phyloP scores from a whole-genome alignment of 2,329 filamentous ascomycete species.

The Penicillium occitanis region DNA sequence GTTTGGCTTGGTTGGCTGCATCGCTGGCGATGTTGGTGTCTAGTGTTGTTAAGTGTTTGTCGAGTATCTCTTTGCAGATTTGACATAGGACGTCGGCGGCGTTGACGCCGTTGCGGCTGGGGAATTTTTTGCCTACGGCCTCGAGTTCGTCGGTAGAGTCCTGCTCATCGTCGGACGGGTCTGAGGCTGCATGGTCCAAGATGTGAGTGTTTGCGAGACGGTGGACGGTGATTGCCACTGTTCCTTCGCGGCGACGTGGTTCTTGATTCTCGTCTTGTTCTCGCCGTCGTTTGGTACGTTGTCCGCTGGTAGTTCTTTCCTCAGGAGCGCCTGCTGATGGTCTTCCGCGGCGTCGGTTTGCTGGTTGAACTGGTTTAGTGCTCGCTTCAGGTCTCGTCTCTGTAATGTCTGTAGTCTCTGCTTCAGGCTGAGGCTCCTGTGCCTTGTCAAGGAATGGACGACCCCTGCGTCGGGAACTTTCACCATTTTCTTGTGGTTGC shows the following conservation, averaged over 20 bases:
- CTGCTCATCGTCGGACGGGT: constrained; percentile 24
- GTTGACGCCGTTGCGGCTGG: constrained; percentile 48
- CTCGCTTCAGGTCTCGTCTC: background rate
- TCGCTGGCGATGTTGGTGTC: constrained; percentile 43
- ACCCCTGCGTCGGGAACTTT: constrained; percentile 14
- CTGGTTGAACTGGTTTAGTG: background rate
- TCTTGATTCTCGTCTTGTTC: background rate
- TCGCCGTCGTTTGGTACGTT: constrained; percentile 15
- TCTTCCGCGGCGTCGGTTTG: constrained; percentile 19
- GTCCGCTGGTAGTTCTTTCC: background rate
- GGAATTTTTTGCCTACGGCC: constrained; percentile 37
- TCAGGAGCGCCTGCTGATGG: background rate
- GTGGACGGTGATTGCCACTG: constrained; percentile 44
- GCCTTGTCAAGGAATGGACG: constrained; percentile 16
- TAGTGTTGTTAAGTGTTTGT: constrained; percentile 47
- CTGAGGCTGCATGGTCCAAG: constrained; percentile 26
- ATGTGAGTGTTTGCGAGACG: constrained; percentile 39
- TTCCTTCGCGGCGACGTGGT: constrained; percentile 29
- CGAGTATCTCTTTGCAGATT: constrained; percentile 52
- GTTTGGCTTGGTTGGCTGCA: constrained; percentile 36
- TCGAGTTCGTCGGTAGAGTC: constrained; percentile 30
- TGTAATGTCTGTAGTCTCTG: constrained; percentile 24
- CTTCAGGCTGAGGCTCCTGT: constrained; percentile 21
- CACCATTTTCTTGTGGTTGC: constrained; percentile 21
- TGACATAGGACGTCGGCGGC: constrained; percentile 54